phyloP scores from a whole-genome alignment of 2,329 filamentous ascomycete genomes.

The Aspergillus sclerotialis region DNA sequence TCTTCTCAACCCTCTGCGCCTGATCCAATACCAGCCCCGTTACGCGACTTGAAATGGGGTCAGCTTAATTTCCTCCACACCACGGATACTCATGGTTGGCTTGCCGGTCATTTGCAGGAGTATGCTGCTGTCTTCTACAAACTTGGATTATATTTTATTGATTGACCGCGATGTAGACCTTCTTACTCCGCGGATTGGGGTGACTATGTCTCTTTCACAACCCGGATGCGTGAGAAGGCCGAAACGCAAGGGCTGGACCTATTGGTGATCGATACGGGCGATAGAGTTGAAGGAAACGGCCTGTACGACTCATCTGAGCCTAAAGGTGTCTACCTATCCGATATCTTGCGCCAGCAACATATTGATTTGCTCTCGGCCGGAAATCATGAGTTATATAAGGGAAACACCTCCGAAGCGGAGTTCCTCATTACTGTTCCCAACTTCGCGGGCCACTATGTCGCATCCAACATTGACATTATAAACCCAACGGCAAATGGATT shows the following conservation, averaged over 20 bases:
- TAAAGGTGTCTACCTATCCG: constrained; percentile 81
- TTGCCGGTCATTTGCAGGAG: constrained; percentile 88
- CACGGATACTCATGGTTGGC: constrained; percentile 94
- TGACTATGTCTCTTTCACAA: constrained; percentile 89
- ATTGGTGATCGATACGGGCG: constrained; percentile 90
- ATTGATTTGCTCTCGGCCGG: constrained; percentile 82
- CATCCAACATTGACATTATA: constrained; percentile 87
- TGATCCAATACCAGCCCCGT: constrained; percentile 68
- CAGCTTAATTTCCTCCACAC: constrained; percentile 96
- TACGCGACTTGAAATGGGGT: constrained; percentile 83
- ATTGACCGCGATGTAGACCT: constrained; percentile 45
- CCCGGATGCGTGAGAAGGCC: constrained; percentile 71
- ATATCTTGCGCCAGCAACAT: constrained; percentile 74
- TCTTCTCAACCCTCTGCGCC: constrained; percentile 73
- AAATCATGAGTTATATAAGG: constrained; percentile 91
- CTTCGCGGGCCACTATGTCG: constrained; percentile 72
- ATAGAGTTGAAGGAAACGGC: constrained; percentile 88
- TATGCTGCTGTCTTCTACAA: constrained; percentile 34
- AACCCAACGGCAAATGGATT: constrained; percentile 63
- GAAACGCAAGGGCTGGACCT: constrained; percentile 75
- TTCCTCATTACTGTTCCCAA: constrained; percentile 74
- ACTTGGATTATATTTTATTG: constrained; percentile 9
- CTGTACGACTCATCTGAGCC: constrained; percentile 85
- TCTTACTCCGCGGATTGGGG: constrained; percentile 97
- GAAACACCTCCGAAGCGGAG: constrained; percentile 69